These are phyloP conservation scores for Cyclotella choctawhatcheeana DNA, from an alignment of 108 stramenopile genomes.

Conservation along the genomic window DNA sequence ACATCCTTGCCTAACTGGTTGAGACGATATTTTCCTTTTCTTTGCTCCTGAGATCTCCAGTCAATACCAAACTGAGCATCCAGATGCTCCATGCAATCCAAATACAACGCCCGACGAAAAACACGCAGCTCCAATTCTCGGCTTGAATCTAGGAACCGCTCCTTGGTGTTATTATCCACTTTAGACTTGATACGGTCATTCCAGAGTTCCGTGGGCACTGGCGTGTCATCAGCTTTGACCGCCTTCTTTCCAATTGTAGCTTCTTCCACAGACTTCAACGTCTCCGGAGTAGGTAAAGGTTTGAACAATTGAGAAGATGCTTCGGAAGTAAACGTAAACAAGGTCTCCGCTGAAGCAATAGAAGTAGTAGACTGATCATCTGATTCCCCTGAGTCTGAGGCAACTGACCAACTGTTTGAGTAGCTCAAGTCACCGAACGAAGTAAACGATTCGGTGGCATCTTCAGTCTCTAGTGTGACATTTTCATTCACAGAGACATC, in stretches of 20 bases:
- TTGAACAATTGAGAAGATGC: background rate
- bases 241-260: constrained; percentile 14
- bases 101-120: background rate
- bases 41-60: background rate
- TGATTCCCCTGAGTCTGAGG: background rate
- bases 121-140: background rate
- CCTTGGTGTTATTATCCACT: background rate
- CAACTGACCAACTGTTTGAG: background rate
- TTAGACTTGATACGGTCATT: background rate
- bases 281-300: background rate
- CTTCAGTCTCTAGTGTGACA: background rate
- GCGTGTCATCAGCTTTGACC: constrained; percentile 34
- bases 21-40: background rate
- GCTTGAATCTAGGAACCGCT: background rate
- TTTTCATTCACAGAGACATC: constrained; percentile 1
- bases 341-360: background rate
- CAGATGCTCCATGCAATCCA: background rate
- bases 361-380: background rate
- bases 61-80: background rate
- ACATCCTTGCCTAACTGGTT: background rate
- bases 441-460: background rate
- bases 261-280: constrained; percentile 4
- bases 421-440: background rate
- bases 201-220: constrained; percentile 27
- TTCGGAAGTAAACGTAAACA: background rate